A percentile compares a stretch with the other conserved stretches of the same genome.
Conservation (phyloP, 768 basidiomycete genomes). For the Pleurotus sapidus region DNA sequence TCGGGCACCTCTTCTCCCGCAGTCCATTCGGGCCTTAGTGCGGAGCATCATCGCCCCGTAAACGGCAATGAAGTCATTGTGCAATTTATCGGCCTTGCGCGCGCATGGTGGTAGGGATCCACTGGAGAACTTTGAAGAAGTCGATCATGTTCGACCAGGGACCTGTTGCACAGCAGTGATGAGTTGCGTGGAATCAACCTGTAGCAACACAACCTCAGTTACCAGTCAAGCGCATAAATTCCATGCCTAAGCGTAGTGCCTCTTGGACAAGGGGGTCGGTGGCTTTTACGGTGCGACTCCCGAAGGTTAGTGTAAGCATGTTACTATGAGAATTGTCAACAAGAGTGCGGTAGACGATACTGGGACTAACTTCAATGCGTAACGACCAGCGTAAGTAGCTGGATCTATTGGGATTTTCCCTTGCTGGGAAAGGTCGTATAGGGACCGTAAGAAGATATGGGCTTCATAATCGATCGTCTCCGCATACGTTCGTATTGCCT, state of each 20-base stretch:
- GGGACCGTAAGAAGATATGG: constrained; percentile 13
- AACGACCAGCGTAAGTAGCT: constrained; percentile 15
- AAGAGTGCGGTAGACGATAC: background rate
- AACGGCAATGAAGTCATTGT: constrained; percentile 22
- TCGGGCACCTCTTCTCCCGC: constrained; percentile 28
- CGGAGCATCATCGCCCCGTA: constrained; percentile 29
- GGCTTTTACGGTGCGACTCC: constrained; percentile 14
- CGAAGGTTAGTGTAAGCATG: constrained; percentile 24
- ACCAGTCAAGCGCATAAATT: constrained; percentile 23
- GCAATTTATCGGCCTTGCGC: constrained; percentile 15
- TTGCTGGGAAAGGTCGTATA: constrained; percentile 11
- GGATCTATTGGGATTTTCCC: constrained; percentile 19
- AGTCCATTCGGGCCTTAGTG: constrained; percentile 24
- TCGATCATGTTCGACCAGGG: constrained; percentile 21
- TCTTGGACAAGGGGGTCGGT: constrained; percentile 18
- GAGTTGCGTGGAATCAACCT: background rate
- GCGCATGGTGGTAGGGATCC: constrained; percentile 16
- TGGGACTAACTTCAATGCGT: constrained; percentile 17
- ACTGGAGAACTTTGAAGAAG: constrained; percentile 19
- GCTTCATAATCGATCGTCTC: constrained; percentile 17
- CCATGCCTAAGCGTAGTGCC: constrained; percentile 18
- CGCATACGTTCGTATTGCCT: constrained; percentile 14
- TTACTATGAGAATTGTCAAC: constrained; percentile 13
- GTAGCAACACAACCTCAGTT: background rate
- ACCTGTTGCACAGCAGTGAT: constrained; percentile 6